phyloP scores from a whole-genome alignment of 148 eudicot genomes.

The Selenicereus undatus region DNA sequence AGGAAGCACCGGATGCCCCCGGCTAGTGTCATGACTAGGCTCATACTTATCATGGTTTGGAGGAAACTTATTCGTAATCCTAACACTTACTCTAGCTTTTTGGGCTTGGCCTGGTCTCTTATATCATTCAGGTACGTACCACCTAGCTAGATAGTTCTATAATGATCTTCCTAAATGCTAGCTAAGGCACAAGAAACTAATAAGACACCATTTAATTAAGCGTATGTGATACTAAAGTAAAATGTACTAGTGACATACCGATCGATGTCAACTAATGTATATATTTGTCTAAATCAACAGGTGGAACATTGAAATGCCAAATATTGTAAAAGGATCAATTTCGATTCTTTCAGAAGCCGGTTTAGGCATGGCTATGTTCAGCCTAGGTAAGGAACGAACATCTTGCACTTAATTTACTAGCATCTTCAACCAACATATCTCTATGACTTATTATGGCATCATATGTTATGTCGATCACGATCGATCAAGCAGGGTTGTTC shows the following conservation, averaged over 20 bases:
- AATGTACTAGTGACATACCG: too few species aligned
- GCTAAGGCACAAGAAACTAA: too few species aligned
- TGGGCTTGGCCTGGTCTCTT: constrained; percentile 92
- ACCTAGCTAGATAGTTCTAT: too few species aligned
- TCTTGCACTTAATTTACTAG: neutral
- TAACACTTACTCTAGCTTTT: constrained; percentile 80
- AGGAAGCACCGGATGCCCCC: constrained; percentile 86
- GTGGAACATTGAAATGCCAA: constrained; percentile 86
- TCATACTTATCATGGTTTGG: constrained; percentile 97
- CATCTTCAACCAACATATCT: too few species aligned
- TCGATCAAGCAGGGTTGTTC: constrained; percentile 61
- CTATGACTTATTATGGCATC: too few species aligned
- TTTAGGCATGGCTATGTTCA: constrained; percentile 99
- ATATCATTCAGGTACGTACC: constrained; percentile 61
- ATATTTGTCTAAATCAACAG: constrained; percentile 31
- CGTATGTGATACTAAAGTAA: too few species aligned
- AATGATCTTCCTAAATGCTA: too few species aligned
- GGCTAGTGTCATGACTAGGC: constrained; percentile 91
- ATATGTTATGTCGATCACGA: too few species aligned
- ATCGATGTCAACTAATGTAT: too few species aligned
- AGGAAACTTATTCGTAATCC: constrained; percentile 95
- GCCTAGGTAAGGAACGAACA: constrained; percentile 52
- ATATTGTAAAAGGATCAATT: constrained; percentile 80
- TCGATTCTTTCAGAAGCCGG: constrained; percentile 92
- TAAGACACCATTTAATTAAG: too few species aligned